phyloP scores from a whole-genome alignment of 768 basidiomycete species.

The Serendipita indica region DNA sequence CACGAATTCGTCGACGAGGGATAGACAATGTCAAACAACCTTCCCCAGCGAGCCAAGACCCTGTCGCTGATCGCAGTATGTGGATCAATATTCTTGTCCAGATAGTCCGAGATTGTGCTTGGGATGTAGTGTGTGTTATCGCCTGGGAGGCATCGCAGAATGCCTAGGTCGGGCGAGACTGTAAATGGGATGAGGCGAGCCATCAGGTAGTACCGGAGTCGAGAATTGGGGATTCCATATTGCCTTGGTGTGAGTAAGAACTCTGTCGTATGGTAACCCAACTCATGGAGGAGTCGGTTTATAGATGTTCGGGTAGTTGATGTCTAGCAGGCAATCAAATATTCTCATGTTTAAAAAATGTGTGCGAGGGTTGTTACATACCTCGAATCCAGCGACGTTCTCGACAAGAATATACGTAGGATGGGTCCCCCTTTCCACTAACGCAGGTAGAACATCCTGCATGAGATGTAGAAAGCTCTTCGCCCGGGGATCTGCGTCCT shows the following conservation, averaged over 20 bases:
- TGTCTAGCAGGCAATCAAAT: slow-evolving; percentile 26
- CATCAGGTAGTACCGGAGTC: slow-evolving; percentile 64
- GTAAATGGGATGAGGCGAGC: slow-evolving; percentile 38
- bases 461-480: slow-evolving; percentile 62
- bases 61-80: slow-evolving; percentile 36
- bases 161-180: slow-evolving; percentile 12
- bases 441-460: slow-evolving; percentile 42
- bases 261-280: slow-evolving; percentile 46
- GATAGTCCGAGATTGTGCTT: slow-evolving; percentile 11
- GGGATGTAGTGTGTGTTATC: slow-evolving; percentile 34
- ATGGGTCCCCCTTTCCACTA: slow-evolving; percentile 30
- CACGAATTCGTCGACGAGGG: slow-evolving; percentile 50
- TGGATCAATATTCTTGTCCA: slow-evolving; percentile 1
- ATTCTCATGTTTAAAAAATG: neutral
- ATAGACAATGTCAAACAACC: slow-evolving; percentile 63
- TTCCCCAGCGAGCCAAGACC: slow-evolving; percentile 57
- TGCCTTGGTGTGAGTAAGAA: slow-evolving; percentile 61
- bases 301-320: slow-evolving; percentile 48
- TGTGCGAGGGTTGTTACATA: slow-evolving; percentile 20
- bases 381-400: slow-evolving; percentile 77
- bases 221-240: slow-evolving; percentile 70
- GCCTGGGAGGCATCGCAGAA: slow-evolving; percentile 21
- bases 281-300: slow-evolving; percentile 33
- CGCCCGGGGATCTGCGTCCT: slow-evolving; percentile 56
- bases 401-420: slow-evolving; percentile 55